phyloP scores from a whole-genome alignment of 2,329 filamentous ascomycete species.

The Arthrobotrys conoides region DNA sequence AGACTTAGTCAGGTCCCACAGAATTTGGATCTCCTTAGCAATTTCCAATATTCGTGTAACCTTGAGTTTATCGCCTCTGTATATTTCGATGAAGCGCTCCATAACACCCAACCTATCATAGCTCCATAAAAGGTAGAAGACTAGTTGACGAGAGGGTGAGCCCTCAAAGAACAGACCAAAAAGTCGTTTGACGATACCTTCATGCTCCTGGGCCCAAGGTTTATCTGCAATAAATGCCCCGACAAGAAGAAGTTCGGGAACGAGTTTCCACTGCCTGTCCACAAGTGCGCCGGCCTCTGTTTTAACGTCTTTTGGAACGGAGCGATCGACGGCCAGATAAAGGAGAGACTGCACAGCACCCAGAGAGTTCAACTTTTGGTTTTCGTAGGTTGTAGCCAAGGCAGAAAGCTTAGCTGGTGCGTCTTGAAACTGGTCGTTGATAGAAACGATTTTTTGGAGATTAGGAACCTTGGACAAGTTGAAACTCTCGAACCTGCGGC shows the following conservation, averaged over 20 bases:
- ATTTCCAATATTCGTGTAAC: constrained; percentile 64
- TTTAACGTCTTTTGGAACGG: constrained; percentile 62
- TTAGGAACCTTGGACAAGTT: constrained; percentile 88
- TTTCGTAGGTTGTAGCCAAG: constrained; percentile 78
- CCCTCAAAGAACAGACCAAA: constrained; percentile 64
- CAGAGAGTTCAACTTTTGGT: constrained; percentile 88
- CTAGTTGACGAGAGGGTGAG: constrained; percentile 67
- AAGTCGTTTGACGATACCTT: constrained; percentile 69
- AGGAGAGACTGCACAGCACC: constrained; percentile 81
- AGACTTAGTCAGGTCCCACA: constrained; percentile 63
- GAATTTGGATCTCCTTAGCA: constrained; percentile 63
- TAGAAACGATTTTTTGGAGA: constrained; percentile 81
- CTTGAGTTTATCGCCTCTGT: constrained; percentile 62
- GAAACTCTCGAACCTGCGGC: constrained; percentile 79
- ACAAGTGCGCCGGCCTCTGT: constrained; percentile 63
- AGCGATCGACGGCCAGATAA: constrained; percentile 70
- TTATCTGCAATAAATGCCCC: constrained; percentile 70
- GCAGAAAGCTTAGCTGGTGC: constrained; percentile 74
- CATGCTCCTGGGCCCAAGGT: constrained; percentile 70
- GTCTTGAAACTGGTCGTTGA: constrained; percentile 74
- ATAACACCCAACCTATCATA: constrained; percentile 91
- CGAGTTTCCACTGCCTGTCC: constrained; percentile 64
- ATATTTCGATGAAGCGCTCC: constrained; percentile 78
- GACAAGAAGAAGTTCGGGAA: constrained; percentile 69
- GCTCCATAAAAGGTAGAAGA: constrained; percentile 90